Evolutionary conservation across 1,139 yeast species (phyloP), one percentile per base, ranked within the genome.

Genomic region (Insectozyma bohioensis): DNA sequence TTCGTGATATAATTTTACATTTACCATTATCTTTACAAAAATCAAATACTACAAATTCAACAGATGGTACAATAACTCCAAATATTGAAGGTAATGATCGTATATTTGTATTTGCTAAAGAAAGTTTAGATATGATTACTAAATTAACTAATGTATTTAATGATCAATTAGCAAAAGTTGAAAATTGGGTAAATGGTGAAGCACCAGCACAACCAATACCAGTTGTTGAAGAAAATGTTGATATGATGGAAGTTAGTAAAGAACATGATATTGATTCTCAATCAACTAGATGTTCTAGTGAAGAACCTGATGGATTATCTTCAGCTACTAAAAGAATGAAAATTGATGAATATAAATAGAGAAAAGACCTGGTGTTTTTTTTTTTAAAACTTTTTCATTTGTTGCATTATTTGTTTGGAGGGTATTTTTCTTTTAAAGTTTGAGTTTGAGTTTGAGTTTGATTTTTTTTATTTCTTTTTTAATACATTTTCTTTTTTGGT

Each of bases 61-160:
- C 35, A 13, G 24, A 27, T 5, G 27, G 33, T 20, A 23, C 21
- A n/a, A n/a, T n/a, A n/a, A n/a, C n/a, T n/a, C n/a, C n/a, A n/a
- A n/a, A n/a, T n/a, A n/a, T n/a, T 5, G 30, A 24, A 17, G 61
- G 58, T 12, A 78, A 75, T 48, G 87, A 85, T 27, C 75, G 80
- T 45, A 85, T 87, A 1, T 62, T 92, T 27, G 72, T 85, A 7
- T 68, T 92, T 41, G 97, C 97, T 1, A 84, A 84, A 45, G 98
- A 92, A 57, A 81, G 95, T 0, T 65, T 92, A 35, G 95, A 85
- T 28, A 87, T 90, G 90, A 82, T 92, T 28, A 72, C 83, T 27
- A 84, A 84, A 41, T 80, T 92, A 20, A 87, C 88, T 41, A 73
- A 72, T 31, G 90, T 88, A 7, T 88, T 94, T 42, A 90, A 84